These are phyloP conservation scores for Kodamaea anthophila DNA, from an alignment of 1,139 yeast genomes.

Conservation along the genomic window DNA sequence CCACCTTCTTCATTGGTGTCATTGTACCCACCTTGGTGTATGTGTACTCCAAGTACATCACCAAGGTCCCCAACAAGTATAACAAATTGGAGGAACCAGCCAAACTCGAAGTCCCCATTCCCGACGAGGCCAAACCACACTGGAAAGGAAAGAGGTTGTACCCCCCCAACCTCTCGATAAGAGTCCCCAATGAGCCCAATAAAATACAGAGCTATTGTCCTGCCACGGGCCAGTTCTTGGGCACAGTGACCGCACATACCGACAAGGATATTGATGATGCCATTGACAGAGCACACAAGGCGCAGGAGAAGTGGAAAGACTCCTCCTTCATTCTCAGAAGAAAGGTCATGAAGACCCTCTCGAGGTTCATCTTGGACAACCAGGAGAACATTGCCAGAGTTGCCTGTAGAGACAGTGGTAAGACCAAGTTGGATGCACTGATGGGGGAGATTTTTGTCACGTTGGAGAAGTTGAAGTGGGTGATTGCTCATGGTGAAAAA, in stretches of 20 bases:
- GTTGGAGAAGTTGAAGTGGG: constrained; percentile 87
- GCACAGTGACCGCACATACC: constrained; percentile 58
- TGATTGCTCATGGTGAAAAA: constrained; percentile 71
- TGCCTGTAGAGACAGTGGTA: constrained; percentile 95
- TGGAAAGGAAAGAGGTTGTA: constrained; percentile 85
- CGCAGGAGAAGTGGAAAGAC: constrained; percentile 55
- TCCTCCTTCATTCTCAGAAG: constrained; percentile 61
- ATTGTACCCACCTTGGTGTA: constrained; percentile 35
- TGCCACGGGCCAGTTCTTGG: constrained; percentile 87
- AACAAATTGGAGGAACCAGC: constrained; percentile 41
- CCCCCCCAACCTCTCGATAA: constrained; percentile 46
- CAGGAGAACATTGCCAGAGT: constrained; percentile 85
- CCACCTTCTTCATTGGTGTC: constrained; percentile 40
- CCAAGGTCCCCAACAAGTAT: constrained; percentile 36
- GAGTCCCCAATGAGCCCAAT: constrained; percentile 52
- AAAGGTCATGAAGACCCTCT: constrained; percentile 63
- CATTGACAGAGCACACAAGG: constrained; percentile 49
- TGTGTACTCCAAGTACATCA: constrained; percentile 33
- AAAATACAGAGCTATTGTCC: constrained; percentile 86
- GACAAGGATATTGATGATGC: constrained; percentile 63
- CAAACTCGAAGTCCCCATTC: constrained; percentile 54
- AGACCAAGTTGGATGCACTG: constrained; percentile 90
- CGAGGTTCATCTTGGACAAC: constrained; percentile 65
- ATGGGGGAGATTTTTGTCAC: constrained; percentile 96
- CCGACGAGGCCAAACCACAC: constrained; percentile 82